Conservation (phyloP, 352 stramenopile species). For the Phytophthora litchii region DNA sequence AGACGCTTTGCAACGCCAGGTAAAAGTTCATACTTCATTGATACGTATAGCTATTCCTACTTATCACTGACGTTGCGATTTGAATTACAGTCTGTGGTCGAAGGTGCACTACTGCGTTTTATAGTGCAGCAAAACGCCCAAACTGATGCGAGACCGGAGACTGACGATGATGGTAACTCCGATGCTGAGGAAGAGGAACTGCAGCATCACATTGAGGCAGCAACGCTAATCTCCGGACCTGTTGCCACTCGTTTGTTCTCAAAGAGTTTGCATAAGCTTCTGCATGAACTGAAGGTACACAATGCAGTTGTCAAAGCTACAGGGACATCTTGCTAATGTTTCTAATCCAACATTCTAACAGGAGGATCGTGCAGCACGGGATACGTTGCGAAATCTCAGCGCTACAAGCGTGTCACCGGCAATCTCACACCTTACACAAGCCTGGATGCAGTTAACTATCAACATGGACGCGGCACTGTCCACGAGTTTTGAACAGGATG, state of each 20-base stretch:
- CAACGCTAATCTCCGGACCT: slow-evolving; percentile 15
- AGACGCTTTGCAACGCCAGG: slow-evolving; percentile 26
- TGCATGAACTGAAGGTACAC: slow-evolving; percentile 33
- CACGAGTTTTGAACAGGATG: slow-evolving; percentile 67
- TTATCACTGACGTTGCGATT: neutral
- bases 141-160: slow-evolving; percentile 27
- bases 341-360: slow-evolving; percentile 6
- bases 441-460: slow-evolving; percentile 49
- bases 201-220: slow-evolving; percentile 15
- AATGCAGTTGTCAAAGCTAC: neutral
- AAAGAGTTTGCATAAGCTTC: slow-evolving; percentile 38
- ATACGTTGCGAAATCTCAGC: slow-evolving; percentile 46
- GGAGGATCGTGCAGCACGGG: slow-evolving; percentile 46
- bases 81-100: slow-evolving; percentile 23
- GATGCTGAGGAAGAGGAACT: slow-evolving; percentile 11
- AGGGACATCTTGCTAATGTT: neutral
- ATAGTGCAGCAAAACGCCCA: slow-evolving; percentile 16
- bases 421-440: slow-evolving; percentile 41
- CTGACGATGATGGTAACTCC: slow-evolving; percentile 16
- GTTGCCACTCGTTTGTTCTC: slow-evolving; percentile 30
- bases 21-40: slow-evolving; percentile 10
- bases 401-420: slow-evolving; percentile 45
- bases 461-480: slow-evolving; percentile 43
- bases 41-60: neutral
- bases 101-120: slow-evolving; percentile 25